These are phyloP conservation scores for Blastobotrys illinoisensis DNA, from an alignment of 1,139 yeast species.

Conservation along the genomic window DNA sequence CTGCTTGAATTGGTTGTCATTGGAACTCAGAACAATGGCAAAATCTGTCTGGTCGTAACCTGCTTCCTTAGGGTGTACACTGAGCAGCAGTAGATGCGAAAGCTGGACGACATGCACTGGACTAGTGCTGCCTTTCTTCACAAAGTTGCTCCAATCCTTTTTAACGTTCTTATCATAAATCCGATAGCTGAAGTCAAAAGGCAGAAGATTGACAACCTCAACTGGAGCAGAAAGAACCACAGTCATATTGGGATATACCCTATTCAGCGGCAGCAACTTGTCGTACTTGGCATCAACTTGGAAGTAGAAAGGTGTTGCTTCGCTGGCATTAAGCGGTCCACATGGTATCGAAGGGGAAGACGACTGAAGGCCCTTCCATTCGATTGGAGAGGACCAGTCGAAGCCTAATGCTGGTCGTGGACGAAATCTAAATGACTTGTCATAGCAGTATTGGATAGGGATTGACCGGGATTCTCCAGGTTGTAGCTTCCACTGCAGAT, in stretches of 20 bases:
- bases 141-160: constrained; percentile 59
- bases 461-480: constrained; percentile 57
- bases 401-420: constrained; percentile 55
- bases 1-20: constrained; percentile 47
- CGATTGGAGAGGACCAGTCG: constrained; percentile 61
- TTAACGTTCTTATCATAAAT: constrained; percentile 73
- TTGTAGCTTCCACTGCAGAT: constrained; percentile 32
- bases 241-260: constrained; percentile 79
- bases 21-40: constrained; percentile 62
- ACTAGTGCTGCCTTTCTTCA: constrained; percentile 60
- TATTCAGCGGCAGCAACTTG: constrained; percentile 59
- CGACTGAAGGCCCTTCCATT: constrained; percentile 62
- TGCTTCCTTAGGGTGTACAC: constrained; percentile 62
- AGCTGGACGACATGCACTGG: constrained; percentile 79
- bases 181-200: constrained; percentile 71
- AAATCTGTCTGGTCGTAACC: constrained; percentile 71
- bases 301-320: constrained; percentile 47
- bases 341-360: constrained; percentile 56
- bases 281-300: constrained; percentile 69
- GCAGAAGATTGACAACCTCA: constrained; percentile 77
- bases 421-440: constrained; percentile 50
- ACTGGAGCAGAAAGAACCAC: constrained; percentile 80
- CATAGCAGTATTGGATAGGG: constrained; percentile 67
- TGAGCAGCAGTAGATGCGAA: constrained; percentile 61
- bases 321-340: constrained; percentile 32